A percentile compares a stretch with the other conserved stretches of the same genome.
These are phyloP conservation scores for Schrenkiella parvula DNA, from an alignment of 345 rosid genomes.

Conservation along the genomic window DNA sequence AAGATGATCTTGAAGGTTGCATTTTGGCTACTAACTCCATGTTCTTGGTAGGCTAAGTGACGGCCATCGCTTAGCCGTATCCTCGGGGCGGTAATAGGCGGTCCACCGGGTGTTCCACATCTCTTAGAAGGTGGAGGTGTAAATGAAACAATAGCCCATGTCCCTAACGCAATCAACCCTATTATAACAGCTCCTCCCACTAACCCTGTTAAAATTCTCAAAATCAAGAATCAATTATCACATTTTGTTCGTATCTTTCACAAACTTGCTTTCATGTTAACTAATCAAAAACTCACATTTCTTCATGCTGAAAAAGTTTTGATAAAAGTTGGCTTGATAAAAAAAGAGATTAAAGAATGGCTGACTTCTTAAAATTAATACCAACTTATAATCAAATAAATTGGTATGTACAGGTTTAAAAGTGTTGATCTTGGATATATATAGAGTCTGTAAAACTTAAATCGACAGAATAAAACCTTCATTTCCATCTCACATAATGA, in stretches of 20 bases:
- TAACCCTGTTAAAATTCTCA: background rate
- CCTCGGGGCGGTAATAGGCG: constrained; percentile 49
- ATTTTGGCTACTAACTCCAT: constrained; percentile 44
- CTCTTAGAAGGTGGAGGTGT: constrained; percentile 49
- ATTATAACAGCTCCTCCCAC: constrained; percentile 4
- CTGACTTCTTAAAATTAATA: background rate
- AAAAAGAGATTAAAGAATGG: too few relatives aligned
- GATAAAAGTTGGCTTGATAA: background rate
- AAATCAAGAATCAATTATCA: background rate
- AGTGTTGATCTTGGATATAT: background rate
- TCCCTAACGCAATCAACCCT: constrained; percentile 37
- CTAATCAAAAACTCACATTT: constrained; percentile 18
- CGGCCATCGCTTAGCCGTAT: constrained; percentile 58
- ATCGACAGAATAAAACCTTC: background rate
- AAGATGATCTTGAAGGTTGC: constrained; percentile 52
- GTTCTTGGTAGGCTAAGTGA: constrained; percentile 52
- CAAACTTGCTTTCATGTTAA: background rate
- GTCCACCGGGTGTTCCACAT: constrained; percentile 49
- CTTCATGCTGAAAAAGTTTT: constrained; percentile 12
- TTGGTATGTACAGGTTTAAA: background rate
- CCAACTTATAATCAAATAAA: constrained; percentile 18
- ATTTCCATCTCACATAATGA: background rate
- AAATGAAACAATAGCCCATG: constrained; percentile 39
- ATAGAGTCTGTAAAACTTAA: background rate
- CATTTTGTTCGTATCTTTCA: background rate